Conservation (phyloP, 306 rosid species). For the Cicer chorassanicum region DNA sequence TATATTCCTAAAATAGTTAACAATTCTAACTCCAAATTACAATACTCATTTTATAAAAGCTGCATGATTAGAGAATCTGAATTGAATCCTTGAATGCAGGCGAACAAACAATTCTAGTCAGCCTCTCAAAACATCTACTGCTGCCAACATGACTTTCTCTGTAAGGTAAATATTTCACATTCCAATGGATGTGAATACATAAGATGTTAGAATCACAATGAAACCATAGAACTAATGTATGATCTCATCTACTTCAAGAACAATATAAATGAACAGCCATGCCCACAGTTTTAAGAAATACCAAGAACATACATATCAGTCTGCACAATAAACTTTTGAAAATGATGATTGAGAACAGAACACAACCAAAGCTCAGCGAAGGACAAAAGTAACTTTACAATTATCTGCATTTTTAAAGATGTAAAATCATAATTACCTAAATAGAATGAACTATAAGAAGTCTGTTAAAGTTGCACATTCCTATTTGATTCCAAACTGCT, state of each 20-base stretch:
- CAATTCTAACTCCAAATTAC: conserved; percentile 32
- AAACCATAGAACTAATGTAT: conserved; percentile 16
- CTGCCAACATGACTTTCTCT: conserved; percentile 36
- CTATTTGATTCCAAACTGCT: conserved; percentile 16
- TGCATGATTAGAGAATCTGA: conserved; percentile 20
- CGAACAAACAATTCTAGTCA: conserved; percentile 16
- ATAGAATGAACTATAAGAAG: conserved; percentile 1
- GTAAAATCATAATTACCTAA: background rate
- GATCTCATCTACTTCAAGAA: conserved; percentile 1
- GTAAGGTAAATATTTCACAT: conserved; percentile 19
- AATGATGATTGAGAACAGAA: conserved; percentile 21
- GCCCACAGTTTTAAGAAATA: background rate
- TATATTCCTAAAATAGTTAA: conserved; percentile 28
- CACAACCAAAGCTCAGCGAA: conserved; percentile 28
- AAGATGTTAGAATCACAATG: conserved; percentile 32
- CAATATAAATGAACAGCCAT: conserved; percentile 23
- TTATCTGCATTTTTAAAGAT: conserved; percentile 1
- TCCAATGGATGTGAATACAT: background rate
- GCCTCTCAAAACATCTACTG: conserved; percentile 41
- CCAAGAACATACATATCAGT: background rate
- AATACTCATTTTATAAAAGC: conserved; percentile 23
- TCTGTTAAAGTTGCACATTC: conserved; percentile 5
- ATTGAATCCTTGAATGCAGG: background rate
- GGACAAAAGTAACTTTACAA: background rate
- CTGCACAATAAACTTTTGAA: conserved; percentile 6